Conservation (phyloP, 2,329 filamentous ascomycete genomes). For the Colletotrichum caudatum region DNA sequence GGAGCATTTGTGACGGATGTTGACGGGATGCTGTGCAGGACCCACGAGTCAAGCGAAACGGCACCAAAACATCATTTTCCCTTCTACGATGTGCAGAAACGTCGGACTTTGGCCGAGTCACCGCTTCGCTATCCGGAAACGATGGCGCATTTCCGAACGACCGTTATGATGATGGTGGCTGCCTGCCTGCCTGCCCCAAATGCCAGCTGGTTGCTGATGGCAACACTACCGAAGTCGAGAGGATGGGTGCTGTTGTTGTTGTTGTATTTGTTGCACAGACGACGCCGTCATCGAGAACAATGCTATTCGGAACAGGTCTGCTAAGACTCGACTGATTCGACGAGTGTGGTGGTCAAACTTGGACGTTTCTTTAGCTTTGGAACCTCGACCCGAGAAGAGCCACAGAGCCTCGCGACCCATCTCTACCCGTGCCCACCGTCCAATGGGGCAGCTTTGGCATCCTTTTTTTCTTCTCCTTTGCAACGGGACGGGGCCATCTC, state of each 20-base stretch:
- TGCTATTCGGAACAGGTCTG: constrained; percentile 20
- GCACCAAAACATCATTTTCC: constrained; percentile 38
- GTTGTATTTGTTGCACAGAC: constrained; percentile 1
- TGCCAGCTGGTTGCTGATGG: constrained; percentile 7
- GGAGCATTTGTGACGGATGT: constrained; percentile 26
- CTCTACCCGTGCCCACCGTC: constrained; percentile 36
- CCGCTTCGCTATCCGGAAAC: constrained; percentile 26
- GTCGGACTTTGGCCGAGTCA: constrained; percentile 41
- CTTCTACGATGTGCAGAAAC: constrained; percentile 1
- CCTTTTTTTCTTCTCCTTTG: constrained; percentile 7
- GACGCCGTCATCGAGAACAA: constrained; percentile 1
- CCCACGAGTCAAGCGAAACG: constrained; percentile 52
- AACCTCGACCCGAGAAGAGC: constrained; percentile 28
- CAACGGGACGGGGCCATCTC: constrained; percentile 39
- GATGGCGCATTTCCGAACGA: constrained; percentile 26
- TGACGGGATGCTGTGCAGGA: constrained; percentile 50
- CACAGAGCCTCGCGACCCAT: constrained; percentile 39
- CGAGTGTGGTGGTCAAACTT: constrained; percentile 12
- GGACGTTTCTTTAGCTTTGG: constrained; percentile 32
- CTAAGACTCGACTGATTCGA: not conserved
- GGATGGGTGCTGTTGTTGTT: not conserved
- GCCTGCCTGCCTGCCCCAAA: constrained; percentile 9
- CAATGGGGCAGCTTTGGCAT: constrained; percentile 33
- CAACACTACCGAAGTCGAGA: constrained; percentile 2
- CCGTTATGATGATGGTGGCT: constrained; percentile 4